Evolutionary conservation across 805 yeast genomes (phyloP), one percentile per base, ranked within the genome.

Genomic region (Saturnispora silvae): DNA sequence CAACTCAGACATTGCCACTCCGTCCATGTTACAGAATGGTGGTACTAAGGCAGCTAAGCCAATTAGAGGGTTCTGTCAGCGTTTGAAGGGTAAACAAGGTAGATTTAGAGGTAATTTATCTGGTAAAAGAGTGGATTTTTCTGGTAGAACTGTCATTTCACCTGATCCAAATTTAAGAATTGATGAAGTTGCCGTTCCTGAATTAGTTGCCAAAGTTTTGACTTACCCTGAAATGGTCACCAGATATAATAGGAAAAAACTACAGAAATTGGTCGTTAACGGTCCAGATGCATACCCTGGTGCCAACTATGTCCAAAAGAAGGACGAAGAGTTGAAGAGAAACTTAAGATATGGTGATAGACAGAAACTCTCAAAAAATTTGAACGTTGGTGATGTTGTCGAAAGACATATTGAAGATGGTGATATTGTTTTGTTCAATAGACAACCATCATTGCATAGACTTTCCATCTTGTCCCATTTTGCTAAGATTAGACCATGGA

Each of bases 111-210:
- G 99, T 48, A 92, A 92, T 54, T 64, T 92, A 49, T 86, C 96
- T 1, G 99, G 99, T 60, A 92, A 92, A 61, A 82, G 99, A 67
- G 99, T 92, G 19, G 99, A 92, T 60, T 92, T 92, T 56, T 86
- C 96, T 0, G 98, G 94, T 35, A 76, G 99, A 65, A 92, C 98
- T 0, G 99, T 92, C 49, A 92, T 92, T 53, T 89, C 97, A 2
- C 98, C 98, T 2, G 99, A 92, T 65, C 99, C 99, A 26, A 92
- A 92, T 56, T 65, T 92, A 49, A 69, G 81, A 20, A 84, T 92
- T 45, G 97, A 92, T 60, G 96, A 92, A 61, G 99, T 92, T 29
- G 98, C 98, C 1, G 97, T 92, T 19, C 99, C 99, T 6, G 96
- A 87, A 50, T 70, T 94, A 45, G 96, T 92, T 22, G 97, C 97